Conservation (phyloP, 2,329 filamentous ascomycete species). For the Rutstroemia sp. region DNA sequence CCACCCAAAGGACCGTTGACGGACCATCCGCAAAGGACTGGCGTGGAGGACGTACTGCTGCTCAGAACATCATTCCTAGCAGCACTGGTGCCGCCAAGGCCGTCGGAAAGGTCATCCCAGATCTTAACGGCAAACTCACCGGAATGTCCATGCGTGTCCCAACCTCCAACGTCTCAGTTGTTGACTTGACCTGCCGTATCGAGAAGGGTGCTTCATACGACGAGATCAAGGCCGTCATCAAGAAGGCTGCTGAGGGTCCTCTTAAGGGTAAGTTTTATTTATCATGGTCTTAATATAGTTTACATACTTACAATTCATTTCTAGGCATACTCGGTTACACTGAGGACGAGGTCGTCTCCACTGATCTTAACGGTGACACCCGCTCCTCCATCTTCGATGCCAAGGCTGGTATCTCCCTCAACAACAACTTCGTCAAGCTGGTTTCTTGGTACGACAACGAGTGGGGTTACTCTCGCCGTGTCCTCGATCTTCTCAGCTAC, state of each 20-base stretch:
- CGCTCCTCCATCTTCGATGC: conserved; percentile 98
- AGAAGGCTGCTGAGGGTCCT: conserved; percentile 73
- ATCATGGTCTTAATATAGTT: not conserved
- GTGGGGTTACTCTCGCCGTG: conserved; percentile 98
- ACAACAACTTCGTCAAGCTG: conserved; percentile 98
- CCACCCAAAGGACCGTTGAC: conserved; percentile 99
- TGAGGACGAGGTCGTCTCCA: conserved; percentile 93
- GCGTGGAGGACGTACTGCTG: conserved; percentile 97
- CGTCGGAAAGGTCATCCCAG: conserved; percentile 98
- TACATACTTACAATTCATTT: conserved; percentile 12
- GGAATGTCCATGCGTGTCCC: conserved; percentile 99
- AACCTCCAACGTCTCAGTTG: conserved; percentile 97
- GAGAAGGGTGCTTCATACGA: conserved; percentile 87
- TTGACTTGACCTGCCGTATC: conserved; percentile 89
- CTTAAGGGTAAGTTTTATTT: conserved; percentile 69
- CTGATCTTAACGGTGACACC: conserved; percentile 86
- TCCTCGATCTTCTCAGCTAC: conserved; percentile 73
- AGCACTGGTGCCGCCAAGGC: conserved; percentile 99
- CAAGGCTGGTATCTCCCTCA: conserved; percentile 97
- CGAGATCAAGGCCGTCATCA: conserved; percentile 87
- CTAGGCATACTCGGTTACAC: conserved; percentile 85
- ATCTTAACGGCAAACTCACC: conserved; percentile 98
- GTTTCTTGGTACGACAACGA: conserved; percentile 97
- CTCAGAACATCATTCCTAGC: conserved; percentile 99
- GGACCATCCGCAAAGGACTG: conserved; percentile 98